A percentile compares a stretch with the other conserved stretches of the same genome.
Evolutionary conservation across 176 grass and related monocot genomes (phyloP).

Genomic region (Avena atlantica): DNA sequence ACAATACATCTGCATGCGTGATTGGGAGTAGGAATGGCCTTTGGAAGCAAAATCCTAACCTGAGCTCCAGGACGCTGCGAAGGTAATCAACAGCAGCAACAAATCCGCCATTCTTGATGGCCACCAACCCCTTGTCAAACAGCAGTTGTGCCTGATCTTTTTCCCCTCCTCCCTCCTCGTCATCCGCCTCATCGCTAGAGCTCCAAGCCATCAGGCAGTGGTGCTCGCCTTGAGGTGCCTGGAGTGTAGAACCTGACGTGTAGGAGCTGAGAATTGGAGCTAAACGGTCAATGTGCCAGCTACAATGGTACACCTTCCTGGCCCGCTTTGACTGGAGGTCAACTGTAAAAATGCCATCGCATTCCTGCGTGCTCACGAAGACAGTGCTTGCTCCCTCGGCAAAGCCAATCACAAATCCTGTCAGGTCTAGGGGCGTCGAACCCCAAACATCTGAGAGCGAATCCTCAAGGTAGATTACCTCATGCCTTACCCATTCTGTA

Average conservation of each 20-base stretch:
- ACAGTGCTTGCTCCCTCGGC: background rate
- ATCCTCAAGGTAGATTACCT: background rate
- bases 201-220: background rate
- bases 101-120: background rate
- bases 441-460: background rate
- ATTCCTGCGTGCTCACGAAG: background rate
- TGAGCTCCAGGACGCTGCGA: constrained; percentile 78
- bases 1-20: background rate
- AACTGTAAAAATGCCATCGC: background rate
- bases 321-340: background rate
- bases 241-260: background rate
- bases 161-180: background rate
- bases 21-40: background rate
- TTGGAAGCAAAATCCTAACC: constrained; percentile 52
- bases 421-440: background rate
- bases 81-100: constrained; percentile 77
- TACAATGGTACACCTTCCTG: background rate
- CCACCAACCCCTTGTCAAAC: constrained; percentile 37
- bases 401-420: background rate
- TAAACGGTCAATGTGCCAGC: background rate
- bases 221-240: background rate
- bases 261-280: background rate
- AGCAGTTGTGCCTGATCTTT: constrained; percentile 55
- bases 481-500: background rate
- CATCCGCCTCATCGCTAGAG: background rate